Base-by-base conservation (phyloP, 176 grass and related monocot species). In the Carex parvula region DNA sequence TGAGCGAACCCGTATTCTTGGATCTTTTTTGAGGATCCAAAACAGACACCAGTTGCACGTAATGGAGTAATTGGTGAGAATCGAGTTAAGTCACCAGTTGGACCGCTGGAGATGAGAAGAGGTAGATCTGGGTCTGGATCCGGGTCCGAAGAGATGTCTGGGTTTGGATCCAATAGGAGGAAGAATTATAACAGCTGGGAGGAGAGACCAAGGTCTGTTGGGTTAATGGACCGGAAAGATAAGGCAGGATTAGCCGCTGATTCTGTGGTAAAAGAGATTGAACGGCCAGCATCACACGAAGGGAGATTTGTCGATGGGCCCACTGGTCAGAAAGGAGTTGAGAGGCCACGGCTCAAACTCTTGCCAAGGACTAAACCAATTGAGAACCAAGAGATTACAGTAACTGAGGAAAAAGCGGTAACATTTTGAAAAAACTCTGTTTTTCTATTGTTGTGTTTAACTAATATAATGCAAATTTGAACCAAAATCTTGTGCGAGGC, bases 331-430 rank as follows among this genome's bases (percentile, higher is more conserved):
- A 77, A 33, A 32, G 77, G 79, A 29, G 70, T 81, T 5, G 93
- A 92, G 61, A 91, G 91, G 68, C 97, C 93, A 17, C 94, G 86
- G 88, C 83, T 94, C 81, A 99, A 90, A 67, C 88, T 99, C 48
- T 89, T 99, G 48, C 97, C 97, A 56, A 88, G 97, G 39, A 88
- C 88, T 37, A 95, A 88, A 79, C 90, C 93, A 62, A 7, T 92
- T 14, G 97, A 96, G 60, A 50, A 80, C 37, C 60, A 85, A 50
- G 91, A 91, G 46, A 75, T 33, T 58, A 68, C 52, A 53, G 87
- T 67, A 70, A 80, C 83, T 82, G 91, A 89, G 87, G 93, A 91
- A 29, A 96, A 94, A 64, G 91, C 88, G 93, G 93, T 93, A 69
- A n/a, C 59, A 8, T 17, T 52, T 70, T 84, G 18, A 17, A 54